A percentile compares a stretch with the other conserved stretches of the same genome.
These are phyloP conservation scores for Cyberlindnera petersonii DNA, from an alignment of 805 yeast species.

Conservation along the genomic window DNA sequence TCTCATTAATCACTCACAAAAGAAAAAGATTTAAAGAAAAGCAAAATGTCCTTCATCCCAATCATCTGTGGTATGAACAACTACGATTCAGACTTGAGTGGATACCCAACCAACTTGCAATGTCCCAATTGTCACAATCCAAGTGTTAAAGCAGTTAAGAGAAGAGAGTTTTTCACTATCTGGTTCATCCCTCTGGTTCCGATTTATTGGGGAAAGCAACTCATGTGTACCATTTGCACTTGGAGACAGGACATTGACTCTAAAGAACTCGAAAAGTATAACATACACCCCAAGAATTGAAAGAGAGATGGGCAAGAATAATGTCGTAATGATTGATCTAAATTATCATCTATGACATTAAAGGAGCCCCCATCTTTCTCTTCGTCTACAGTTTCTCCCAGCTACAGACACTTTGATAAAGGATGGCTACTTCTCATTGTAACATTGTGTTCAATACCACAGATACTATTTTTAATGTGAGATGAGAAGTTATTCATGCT, in stretches of 20 bases:
- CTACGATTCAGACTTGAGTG: constrained; percentile 26
- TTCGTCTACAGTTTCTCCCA: too few species aligned
- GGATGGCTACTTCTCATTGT: too few species aligned
- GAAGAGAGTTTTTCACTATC: constrained; percentile 49
- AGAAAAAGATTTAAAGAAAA: neutral
- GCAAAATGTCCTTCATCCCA: constrained; percentile 20
- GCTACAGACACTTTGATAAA: too few species aligned
- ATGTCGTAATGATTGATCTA: too few species aligned
- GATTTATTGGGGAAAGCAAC: constrained; percentile 46
- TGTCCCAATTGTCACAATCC: constrained; percentile 60
- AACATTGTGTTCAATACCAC: too few species aligned
- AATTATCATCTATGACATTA: too few species aligned
- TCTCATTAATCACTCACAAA: too few species aligned
- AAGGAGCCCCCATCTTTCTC: too few species aligned
- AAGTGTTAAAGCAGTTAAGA: constrained; percentile 48
- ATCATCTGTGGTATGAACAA: constrained; percentile 32
- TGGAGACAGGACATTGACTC: constrained; percentile 39
- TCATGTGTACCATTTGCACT: constrained; percentile 49
- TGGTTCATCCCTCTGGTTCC: constrained; percentile 56
- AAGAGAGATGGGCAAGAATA: neutral
- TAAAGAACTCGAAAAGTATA: constrained; percentile 30
- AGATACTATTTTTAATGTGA: too few species aligned
- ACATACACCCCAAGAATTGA: constrained; percentile 5
- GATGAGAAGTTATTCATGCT: too few species aligned
- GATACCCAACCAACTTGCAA: constrained; percentile 29